Conservation (phyloP, 108 stramenopile genomes). For the Seminavis robusta region DNA sequence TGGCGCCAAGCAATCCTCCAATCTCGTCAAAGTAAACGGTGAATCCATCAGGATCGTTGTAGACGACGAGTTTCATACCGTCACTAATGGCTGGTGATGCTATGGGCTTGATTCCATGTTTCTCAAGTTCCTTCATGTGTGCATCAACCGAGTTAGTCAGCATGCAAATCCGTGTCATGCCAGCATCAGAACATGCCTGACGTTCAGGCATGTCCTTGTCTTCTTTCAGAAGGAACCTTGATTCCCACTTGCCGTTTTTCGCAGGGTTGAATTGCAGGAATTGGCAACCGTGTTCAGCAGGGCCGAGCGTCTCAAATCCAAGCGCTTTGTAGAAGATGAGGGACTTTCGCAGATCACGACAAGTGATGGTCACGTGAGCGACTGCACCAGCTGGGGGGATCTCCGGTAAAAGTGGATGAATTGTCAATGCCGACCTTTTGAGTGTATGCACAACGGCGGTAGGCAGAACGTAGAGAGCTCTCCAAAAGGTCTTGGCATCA, state of each 20-base stretch:
- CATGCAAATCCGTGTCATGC: not conserved
- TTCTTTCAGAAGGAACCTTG: not conserved
- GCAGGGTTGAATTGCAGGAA: not conserved
- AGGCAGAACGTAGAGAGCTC: slow-evolving; percentile 3
- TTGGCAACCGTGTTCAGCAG: too few species aligned
- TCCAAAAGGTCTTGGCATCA: slow-evolving; percentile 13
- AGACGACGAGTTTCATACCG: not conserved
- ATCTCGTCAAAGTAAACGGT: not conserved
- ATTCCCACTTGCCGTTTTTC: not conserved
- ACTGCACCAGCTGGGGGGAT: too few species aligned
- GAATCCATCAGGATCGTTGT: not conserved
- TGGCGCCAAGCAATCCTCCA: not conserved
- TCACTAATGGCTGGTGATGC: not conserved
- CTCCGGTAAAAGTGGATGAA: too few species aligned
- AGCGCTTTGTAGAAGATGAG: too few species aligned
- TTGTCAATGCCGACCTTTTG: too few species aligned
- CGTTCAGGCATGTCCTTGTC: not conserved
- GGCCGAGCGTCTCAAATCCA: too few species aligned
- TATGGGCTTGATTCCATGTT: not conserved
- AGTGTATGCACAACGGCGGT: not conserved
- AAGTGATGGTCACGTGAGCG: too few species aligned
- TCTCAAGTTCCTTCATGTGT: not conserved
- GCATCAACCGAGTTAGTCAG: not conserved
- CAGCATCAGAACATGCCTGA: not conserved
- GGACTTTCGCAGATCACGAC: too few species aligned